Conservation (phyloP, 2,329 filamentous ascomycete species). For the Penicillium sclerotiorum region DNA sequence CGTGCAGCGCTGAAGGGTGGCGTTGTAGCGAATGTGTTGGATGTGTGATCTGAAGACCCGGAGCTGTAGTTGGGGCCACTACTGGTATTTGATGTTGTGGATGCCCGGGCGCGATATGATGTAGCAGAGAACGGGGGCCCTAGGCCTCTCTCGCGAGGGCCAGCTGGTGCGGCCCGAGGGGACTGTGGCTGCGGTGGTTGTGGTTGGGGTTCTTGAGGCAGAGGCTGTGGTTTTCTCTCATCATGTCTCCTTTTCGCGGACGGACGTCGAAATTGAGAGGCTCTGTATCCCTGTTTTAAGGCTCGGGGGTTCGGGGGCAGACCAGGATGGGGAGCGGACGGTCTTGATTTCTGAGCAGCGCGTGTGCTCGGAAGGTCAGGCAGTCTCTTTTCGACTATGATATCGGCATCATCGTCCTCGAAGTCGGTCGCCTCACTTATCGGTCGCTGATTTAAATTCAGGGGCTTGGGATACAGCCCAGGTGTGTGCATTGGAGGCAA, state of each 20-base stretch:
- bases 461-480: slow-evolving; percentile 41
- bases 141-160: background rate
- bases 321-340: slow-evolving; percentile 24
- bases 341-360: background rate
- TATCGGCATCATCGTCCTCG: slow-evolving; percentile 38
- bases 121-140: slow-evolving; percentile 9
- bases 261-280: slow-evolving; percentile 17
- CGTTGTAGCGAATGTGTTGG: slow-evolving; percentile 10
- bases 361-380: background rate
- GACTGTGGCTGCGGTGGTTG: background rate
- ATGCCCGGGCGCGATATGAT: slow-evolving; percentile 2
- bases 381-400: background rate
- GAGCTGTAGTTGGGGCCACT: slow-evolving; percentile 10
- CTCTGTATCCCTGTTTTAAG: slow-evolving; percentile 31
- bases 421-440: slow-evolving; percentile 39
- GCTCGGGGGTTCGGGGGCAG: slow-evolving; percentile 41
- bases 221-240: slow-evolving; percentile 9
- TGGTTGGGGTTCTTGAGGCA: too few species aligned
- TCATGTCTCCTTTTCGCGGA: too few species aligned
- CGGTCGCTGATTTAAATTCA: slow-evolving; percentile 36
- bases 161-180: background rate
- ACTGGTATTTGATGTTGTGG: slow-evolving; percentile 15
- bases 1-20: slow-evolving; percentile 9
- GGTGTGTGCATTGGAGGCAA: slow-evolving; percentile 39
- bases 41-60: slow-evolving; percentile 7